These are phyloP conservation scores for Pythium dissimile DNA, from an alignment of 352 stramenopile genomes.

Conservation along the genomic window DNA sequence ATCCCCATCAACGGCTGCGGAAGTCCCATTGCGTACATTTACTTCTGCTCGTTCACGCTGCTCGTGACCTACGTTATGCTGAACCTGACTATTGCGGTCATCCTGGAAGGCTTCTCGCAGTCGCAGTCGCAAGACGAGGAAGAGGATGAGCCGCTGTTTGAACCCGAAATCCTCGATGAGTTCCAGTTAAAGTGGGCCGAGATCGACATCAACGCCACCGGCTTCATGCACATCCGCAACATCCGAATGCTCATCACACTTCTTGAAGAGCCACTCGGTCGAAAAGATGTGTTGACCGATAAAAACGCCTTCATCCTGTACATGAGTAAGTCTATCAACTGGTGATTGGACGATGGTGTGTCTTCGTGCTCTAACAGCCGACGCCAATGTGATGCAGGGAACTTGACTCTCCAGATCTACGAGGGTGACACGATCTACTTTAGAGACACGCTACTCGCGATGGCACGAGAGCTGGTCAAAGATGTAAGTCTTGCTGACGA, in stretches of 20 bases:
- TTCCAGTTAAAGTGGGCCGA: slow-evolving; percentile 88
- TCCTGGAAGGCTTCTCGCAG: slow-evolving; percentile 90
- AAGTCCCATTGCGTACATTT: slow-evolving; percentile 52
- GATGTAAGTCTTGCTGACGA: slow-evolving; percentile 32
- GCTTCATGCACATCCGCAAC: slow-evolving; percentile 75
- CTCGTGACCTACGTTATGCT: slow-evolving; percentile 93
- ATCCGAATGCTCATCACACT: slow-evolving; percentile 73
- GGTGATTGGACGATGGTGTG: slow-evolving; percentile 1
- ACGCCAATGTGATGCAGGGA: background rate
- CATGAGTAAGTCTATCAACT: slow-evolving; percentile 37
- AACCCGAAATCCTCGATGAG: slow-evolving; percentile 82
- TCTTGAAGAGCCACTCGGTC: slow-evolving; percentile 75
- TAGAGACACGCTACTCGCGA: slow-evolving; percentile 80
- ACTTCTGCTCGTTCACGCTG: slow-evolving; percentile 88
- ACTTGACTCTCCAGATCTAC: slow-evolving; percentile 77
- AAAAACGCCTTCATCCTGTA: slow-evolving; percentile 53
- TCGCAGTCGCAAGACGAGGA: slow-evolving; percentile 40
- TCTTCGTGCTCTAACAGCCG: background rate
- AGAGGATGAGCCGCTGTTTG: slow-evolving; percentile 87
- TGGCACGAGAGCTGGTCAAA: slow-evolving; percentile 80
- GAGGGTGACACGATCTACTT: slow-evolving; percentile 84
- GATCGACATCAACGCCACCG: slow-evolving; percentile 86
- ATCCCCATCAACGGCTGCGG: slow-evolving; percentile 77
- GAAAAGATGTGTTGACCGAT: slow-evolving; percentile 34
- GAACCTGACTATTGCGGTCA: slow-evolving; percentile 93